Percentiles rank a stretch among this genome's conserved stretches.
phyloP scores from a whole-genome alignment of 768 basidiomycete genomes.

The Hebeloma cylindrosporum region DNA sequence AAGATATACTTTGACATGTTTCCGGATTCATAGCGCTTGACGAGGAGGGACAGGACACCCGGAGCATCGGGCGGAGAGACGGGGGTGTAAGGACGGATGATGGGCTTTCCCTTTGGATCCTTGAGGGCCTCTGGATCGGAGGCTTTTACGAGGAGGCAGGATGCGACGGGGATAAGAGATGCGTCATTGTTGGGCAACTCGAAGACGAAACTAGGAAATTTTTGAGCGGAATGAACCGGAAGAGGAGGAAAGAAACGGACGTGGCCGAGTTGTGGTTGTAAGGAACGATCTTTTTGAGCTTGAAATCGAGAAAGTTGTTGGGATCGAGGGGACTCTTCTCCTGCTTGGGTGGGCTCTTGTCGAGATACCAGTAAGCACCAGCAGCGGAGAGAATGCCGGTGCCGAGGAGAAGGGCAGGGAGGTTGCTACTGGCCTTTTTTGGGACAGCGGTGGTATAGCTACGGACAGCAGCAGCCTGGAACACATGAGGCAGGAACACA shows the following conservation, averaged over 20 bases:
- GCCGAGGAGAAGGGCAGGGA: conserved; percentile 42
- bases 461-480: conserved; percentile 39
- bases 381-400: conserved; percentile 47
- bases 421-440: conserved; percentile 51
- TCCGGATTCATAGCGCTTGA: conserved; percentile 85
- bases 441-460: conserved; percentile 41
- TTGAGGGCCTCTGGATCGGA: conserved; percentile 63
- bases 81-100: conserved; percentile 92
- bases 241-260: conserved; percentile 36
- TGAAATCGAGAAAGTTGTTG: conserved; percentile 75
- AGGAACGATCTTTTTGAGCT: conserved; percentile 73
- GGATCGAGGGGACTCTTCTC: conserved; percentile 74
- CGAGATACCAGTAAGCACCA: conserved; percentile 53
- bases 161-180: conserved; percentile 76
- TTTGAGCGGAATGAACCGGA: conserved; percentile 4
- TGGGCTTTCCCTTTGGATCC: conserved; percentile 81
- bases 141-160: conserved; percentile 76
- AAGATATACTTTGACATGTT: conserved; percentile 85
- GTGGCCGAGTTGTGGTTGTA: conserved; percentile 95
- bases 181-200: conserved; percentile 77
- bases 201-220: conserved; percentile 63
- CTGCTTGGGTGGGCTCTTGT: conserved; percentile 35
- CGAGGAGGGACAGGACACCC: conserved; percentile 75
- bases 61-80: conserved; percentile 73
- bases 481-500: neutral